phyloP scores from a whole-genome alignment of 2,329 filamentous ascomycete species.

The Paramyrothecium sp. region DNA sequence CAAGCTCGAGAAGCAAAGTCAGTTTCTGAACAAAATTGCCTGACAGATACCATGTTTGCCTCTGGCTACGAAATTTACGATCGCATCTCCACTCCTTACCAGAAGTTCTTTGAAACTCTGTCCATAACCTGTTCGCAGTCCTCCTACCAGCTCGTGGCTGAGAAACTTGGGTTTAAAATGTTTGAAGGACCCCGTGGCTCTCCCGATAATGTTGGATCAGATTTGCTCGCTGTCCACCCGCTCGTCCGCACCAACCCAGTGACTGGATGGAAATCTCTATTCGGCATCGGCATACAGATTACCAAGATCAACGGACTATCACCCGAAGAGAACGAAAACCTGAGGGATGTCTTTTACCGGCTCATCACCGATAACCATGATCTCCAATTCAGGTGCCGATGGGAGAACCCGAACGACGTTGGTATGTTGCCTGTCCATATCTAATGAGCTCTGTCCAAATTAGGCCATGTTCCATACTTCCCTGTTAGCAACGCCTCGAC shows the following conservation, averaged over 20 bases:
- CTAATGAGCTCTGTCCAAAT: too few species aligned
- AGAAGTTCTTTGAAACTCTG: constrained; percentile 44
- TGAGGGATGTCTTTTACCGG: constrained; percentile 46
- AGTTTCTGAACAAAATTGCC: too few species aligned
- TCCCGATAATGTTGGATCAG: constrained; percentile 54
- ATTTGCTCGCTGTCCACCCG: constrained; percentile 49
- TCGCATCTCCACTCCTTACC: constrained; percentile 46
- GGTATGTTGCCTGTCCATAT: too few species aligned
- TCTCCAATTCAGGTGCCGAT: constrained; percentile 53
- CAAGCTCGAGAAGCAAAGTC: too few species aligned
- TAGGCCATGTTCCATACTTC: too few species aligned
- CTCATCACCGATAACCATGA: constrained; percentile 55
- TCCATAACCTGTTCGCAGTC: constrained; percentile 46
- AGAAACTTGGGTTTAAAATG: constrained; percentile 42
- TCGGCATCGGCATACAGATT: constrained; percentile 49
- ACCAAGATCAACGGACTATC: constrained; percentile 54
- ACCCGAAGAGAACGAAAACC: constrained; percentile 49
- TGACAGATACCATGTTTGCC: too few species aligned
- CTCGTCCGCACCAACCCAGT: constrained; percentile 60
- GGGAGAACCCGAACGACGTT: too few species aligned
- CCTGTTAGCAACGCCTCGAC: too few species aligned
- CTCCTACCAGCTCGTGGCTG: constrained; percentile 49
- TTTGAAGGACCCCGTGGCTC: constrained; percentile 46
- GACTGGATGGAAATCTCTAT: constrained; percentile 57
- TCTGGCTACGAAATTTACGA: constrained; percentile 63